Percentiles rank a stretch among this genome's conserved stretches.
These are phyloP conservation scores for Ophiostoma sp. DNA, from an alignment of 2,329 filamentous ascomycete genomes.

Conservation along the genomic window DNA sequence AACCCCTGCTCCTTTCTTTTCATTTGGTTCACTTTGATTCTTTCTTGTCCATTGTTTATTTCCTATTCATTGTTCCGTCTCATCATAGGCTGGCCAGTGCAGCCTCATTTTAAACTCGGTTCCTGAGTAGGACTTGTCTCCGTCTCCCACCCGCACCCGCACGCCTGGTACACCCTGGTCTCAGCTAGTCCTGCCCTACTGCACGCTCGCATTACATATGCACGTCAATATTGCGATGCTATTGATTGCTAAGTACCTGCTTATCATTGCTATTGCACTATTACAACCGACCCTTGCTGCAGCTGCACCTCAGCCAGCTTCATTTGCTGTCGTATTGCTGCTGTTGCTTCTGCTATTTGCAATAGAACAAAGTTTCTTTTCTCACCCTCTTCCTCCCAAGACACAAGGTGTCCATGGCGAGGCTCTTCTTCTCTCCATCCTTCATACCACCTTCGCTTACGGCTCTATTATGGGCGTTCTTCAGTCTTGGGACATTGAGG, in stretches of 20 bases:
- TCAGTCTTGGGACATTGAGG: background rate
- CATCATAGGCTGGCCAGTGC: constrained; percentile 4
- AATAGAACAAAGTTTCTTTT: no score
- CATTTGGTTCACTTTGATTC: background rate
- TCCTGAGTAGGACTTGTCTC: background rate
- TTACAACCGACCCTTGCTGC: no score
- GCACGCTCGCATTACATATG: constrained; percentile 11
- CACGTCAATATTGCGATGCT: constrained; percentile 8
- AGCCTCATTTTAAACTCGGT: background rate
- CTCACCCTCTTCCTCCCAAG: no score
- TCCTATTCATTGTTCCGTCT: background rate
- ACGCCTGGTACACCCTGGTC: background rate
- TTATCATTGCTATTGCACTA: no score
- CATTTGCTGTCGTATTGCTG: no score
- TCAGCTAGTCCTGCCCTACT: background rate
- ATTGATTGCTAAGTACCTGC: background rate
- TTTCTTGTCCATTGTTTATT: constrained; percentile 1
- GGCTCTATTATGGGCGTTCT: background rate
- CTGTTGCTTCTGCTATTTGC: no score
- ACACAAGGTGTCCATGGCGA: no score
- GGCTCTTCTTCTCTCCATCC: no score
- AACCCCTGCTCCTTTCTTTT: background rate
- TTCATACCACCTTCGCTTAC: background rate
- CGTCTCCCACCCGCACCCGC: background rate
- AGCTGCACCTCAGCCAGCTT: no score